phyloP scores from a whole-genome alignment of 2,329 filamentous ascomycete species.

The Sporothrix brunneoviolacea region DNA sequence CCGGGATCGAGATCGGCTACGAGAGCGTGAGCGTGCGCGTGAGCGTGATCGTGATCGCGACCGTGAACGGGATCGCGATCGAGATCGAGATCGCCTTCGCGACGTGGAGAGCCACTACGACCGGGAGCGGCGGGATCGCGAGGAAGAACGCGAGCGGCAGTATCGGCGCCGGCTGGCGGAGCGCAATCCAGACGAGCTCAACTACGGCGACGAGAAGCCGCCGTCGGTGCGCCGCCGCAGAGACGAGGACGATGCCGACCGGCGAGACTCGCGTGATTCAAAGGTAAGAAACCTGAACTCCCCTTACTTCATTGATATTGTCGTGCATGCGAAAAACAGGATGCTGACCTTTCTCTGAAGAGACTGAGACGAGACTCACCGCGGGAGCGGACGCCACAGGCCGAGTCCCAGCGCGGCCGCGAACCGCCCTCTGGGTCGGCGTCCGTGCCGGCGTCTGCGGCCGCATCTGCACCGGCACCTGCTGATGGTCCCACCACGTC shows the following conservation, averaged over 20 bases:
- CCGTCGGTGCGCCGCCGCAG: conserved; percentile 61
- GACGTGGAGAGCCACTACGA: conserved; percentile 67
- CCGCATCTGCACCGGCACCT: not conserved
- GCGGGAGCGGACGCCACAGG: conserved; percentile 54
- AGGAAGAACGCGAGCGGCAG: conserved; percentile 81
- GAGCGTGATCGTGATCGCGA: conserved; percentile 40
- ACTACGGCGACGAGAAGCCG: conserved; percentile 74
- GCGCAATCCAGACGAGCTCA: conserved; percentile 72
- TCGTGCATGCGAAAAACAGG: too few relatives aligned
- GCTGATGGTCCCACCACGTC: conserved; percentile 24
- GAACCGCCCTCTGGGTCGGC: conserved; percentile 21
- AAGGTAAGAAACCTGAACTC: conserved; percentile 44
- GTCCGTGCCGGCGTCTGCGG: conserved; percentile 22
- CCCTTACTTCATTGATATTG: not conserved
- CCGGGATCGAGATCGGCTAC: conserved; percentile 38
- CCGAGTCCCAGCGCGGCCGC: conserved; percentile 45
- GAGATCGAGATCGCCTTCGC: conserved; percentile 41
- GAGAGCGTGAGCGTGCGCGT: conserved; percentile 26
- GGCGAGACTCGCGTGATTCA: conserved; percentile 57
- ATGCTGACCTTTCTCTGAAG: conserved; percentile 29
- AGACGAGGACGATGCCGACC: conserved; percentile 65
- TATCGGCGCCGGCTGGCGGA: conserved; percentile 72
- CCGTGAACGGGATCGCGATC: conserved; percentile 24
- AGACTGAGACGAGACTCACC: conserved; percentile 48
- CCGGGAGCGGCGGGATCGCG: conserved; percentile 77